Percentiles rank a stretch among this genome's conserved stretches.
Evolutionary conservation across 2,329 filamentous ascomycete species (phyloP).

Genomic region (Diaporthe velutina): DNA sequence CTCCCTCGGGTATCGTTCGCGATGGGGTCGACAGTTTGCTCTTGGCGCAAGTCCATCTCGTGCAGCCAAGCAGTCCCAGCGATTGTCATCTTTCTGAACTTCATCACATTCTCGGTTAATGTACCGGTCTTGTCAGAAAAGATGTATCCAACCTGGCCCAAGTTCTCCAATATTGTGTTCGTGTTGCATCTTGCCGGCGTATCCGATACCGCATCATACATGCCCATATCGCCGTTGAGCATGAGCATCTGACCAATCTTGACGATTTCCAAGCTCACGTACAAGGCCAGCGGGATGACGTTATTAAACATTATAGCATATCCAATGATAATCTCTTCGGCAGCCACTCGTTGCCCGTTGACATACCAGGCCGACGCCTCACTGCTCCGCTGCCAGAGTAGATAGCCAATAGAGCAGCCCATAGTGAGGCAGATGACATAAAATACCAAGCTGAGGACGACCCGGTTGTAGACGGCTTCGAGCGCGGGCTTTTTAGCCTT

Average conservation of each 20-base stretch:
- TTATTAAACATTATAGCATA: slow-evolving; percentile 99
- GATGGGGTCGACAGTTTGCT: slow-evolving; percentile 39
- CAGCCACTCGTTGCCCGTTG: slow-evolving; percentile 75
- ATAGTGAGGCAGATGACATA: slow-evolving; percentile 85
- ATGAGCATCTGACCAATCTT: slow-evolving; percentile 85
- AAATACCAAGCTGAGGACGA: slow-evolving; percentile 83
- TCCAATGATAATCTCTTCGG: slow-evolving; percentile 86
- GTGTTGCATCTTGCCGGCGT: slow-evolving; percentile 92
- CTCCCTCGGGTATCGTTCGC: slow-evolving; percentile 42
- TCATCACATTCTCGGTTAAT: slow-evolving; percentile 94
- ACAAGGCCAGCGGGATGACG: slow-evolving; percentile 90
- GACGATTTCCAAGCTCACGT: slow-evolving; percentile 90
- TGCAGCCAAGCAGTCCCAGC: slow-evolving; percentile 92
- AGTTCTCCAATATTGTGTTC: slow-evolving; percentile 93
- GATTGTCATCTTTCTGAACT: slow-evolving; percentile 91
- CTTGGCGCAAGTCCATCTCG: slow-evolving; percentile 74
- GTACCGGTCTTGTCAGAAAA: slow-evolving; percentile 98
- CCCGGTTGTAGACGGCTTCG: slow-evolving; percentile 78
- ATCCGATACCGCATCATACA: slow-evolving; percentile 89
- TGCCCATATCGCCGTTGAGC: slow-evolving; percentile 84
- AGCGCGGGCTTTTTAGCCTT: slow-evolving; percentile 81
- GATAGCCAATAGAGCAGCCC: slow-evolving; percentile 86
- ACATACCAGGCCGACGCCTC: slow-evolving; percentile 85
- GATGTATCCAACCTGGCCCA: slow-evolving; percentile 90
- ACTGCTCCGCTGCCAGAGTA: slow-evolving; percentile 77